These are phyloP conservation scores for Sugiyamaella marilandica DNA, from an alignment of 805 yeast species.

Conservation along the genomic window DNA sequence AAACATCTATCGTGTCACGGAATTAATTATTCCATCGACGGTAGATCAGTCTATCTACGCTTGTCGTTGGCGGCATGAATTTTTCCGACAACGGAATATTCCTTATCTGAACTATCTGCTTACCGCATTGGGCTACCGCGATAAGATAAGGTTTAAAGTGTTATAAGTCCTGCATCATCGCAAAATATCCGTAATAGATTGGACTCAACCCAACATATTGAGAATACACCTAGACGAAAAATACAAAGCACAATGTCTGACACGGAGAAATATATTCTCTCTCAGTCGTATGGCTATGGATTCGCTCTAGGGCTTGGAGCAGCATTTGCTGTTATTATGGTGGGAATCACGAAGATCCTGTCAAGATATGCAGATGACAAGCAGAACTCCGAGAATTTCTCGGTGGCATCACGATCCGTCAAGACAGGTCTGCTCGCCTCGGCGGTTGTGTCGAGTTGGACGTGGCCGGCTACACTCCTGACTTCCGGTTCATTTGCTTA, in stretches of 20 bases:
- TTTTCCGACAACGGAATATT: conserved; percentile 2
- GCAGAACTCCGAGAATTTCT: conserved; percentile 87
- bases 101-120: not conserved
- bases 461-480: conserved; percentile 76
- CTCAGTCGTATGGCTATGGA: conserved; percentile 83
- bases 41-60: not conserved
- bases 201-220: not conserved
- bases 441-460: conserved; percentile 92
- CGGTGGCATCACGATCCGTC: conserved; percentile 87
- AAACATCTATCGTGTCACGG: not conserved
- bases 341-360: conserved; percentile 60
- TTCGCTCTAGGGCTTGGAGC: conserved; percentile 84
- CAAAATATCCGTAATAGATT: too few relatives aligned
- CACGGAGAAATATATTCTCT: conserved; percentile 36
- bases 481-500: conserved; percentile 76
- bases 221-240: not conserved
- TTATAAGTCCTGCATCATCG: too few relatives aligned
- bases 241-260: not conserved
- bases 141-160: not conserved
- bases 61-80: not conserved
- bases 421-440: conserved; percentile 79
- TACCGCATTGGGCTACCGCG: not conserved
- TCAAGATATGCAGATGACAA: conserved; percentile 77
- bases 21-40: not conserved
- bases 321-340: conserved; percentile 62